These are phyloP conservation scores for Houttuynia cordata DNA, from an alignment of 164 flowering plant genomes.

Conservation along the genomic window DNA sequence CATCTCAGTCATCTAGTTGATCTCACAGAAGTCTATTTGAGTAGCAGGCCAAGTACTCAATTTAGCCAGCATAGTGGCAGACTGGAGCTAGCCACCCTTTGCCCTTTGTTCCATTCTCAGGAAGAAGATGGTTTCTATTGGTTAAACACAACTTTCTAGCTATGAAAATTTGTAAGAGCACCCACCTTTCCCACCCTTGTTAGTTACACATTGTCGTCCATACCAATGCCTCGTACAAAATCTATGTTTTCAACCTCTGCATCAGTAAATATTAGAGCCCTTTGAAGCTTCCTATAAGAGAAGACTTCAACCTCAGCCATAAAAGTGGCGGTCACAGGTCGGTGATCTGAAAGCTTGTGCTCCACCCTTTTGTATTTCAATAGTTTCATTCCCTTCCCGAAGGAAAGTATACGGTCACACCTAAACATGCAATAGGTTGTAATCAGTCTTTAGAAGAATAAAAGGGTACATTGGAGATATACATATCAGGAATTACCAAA, in stretches of 20 bases:
- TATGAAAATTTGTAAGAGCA: background rate
- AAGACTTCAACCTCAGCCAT: constrained; percentile 77
- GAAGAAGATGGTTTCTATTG: background rate
- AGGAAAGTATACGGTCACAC: constrained; percentile 91
- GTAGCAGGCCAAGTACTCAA: no score
- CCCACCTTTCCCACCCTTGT: background rate
- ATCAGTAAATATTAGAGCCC: constrained; percentile 71
- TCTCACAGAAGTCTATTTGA: background rate
- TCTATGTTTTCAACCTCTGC: constrained; percentile 61
- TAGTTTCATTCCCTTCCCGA: constrained; percentile 68
- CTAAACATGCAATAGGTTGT: constrained; percentile 22
- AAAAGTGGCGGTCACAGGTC: constrained; percentile 75
- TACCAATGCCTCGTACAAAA: constrained; percentile 19
- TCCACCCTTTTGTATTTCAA: constrained; percentile 60
- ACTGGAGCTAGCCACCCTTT: background rate
- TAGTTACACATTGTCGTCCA: constrained; percentile 6
- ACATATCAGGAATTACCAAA: background rate
- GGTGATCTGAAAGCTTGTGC: constrained; percentile 73
- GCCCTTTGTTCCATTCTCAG: background rate
- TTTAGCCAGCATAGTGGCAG: background rate
- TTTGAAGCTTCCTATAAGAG: constrained; percentile 58
- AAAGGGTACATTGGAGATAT: background rate
- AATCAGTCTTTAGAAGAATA: background rate
- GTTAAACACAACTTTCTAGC: background rate
- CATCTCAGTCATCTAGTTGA: background rate